A percentile compares a stretch with the other conserved stretches of the same genome.
Evolutionary conservation across 257 asterid species (phyloP).

Genomic region (Catharanthus roseus): DNA sequence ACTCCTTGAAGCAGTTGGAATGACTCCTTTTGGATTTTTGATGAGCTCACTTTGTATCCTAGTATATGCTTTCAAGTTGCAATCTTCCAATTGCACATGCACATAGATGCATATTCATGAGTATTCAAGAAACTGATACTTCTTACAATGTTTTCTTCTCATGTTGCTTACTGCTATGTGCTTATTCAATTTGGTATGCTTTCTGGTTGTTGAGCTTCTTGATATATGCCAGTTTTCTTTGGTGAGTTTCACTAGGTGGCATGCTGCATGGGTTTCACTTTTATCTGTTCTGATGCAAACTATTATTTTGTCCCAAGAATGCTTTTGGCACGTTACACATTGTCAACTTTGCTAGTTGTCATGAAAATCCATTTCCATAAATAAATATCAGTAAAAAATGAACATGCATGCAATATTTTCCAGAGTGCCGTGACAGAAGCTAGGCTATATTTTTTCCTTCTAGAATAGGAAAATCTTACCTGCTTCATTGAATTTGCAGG

Average conservation of each 20-base stretch:
- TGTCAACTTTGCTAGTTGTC: background rate
- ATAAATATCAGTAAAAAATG: background rate
- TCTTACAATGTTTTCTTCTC: background rate
- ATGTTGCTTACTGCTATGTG: background rate
- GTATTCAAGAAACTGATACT: background rate
- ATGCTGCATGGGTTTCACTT: background rate
- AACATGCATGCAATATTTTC: background rate
- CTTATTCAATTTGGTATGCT: background rate
- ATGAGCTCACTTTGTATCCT: background rate
- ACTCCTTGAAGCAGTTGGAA: background rate
- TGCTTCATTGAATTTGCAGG: constrained; percentile 26
- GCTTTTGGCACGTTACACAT: background rate
- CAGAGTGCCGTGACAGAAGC: background rate
- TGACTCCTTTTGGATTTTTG: background rate
- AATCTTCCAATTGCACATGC: background rate
- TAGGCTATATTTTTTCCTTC: background rate
- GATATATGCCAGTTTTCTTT: background rate
- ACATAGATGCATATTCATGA: background rate
- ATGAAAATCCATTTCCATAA: background rate
- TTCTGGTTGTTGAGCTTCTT: background rate
- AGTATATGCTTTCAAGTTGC: background rate
- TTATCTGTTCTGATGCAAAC: background rate
- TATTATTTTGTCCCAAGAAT: background rate
- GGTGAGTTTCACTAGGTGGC: background rate
- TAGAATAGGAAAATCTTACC: background rate